Evolutionary conservation across 768 basidiomycete species (phyloP).

Genomic region (Sporobolomyces roseus): DNA sequence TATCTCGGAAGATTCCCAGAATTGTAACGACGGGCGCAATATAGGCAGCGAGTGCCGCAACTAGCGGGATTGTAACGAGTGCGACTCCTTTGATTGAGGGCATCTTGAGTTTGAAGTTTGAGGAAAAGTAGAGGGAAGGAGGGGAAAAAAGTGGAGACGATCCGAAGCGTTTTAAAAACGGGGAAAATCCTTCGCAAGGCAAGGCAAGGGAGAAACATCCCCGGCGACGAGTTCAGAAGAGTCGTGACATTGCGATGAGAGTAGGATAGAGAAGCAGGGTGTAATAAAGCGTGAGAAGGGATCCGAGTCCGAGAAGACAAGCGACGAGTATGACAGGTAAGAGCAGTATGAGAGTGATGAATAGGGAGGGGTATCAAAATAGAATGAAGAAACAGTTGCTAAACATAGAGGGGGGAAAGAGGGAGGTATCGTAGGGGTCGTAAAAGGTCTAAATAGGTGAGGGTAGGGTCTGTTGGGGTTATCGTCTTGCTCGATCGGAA

Average conservation of each 20-base stretch:
- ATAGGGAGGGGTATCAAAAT: not conserved
- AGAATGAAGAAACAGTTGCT: not conserved
- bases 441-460: too few species aligned
- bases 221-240: too few species aligned
- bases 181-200: too few species aligned
- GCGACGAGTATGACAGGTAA: too few species aligned
- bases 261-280: too few species aligned
- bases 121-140: not conserved
- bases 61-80: not conserved
- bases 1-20: not conserved
- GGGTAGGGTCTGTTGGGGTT: too few species aligned
- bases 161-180: too few species aligned
- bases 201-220: too few species aligned
- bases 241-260: too few species aligned
- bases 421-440: too few species aligned
- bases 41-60: not conserved
- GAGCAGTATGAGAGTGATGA: not conserved
- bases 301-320: not conserved
- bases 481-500: constrained; percentile 50
- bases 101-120: not conserved
- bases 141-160: not conserved
- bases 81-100: not conserved
- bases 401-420: too few species aligned
- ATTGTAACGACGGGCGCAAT: not conserved
- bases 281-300: not conserved